Evolutionary conservation across 1,139 yeast species (phyloP), one percentile per base, ranked within the genome.

Genomic region (Debaryomyces sp.): DNA sequence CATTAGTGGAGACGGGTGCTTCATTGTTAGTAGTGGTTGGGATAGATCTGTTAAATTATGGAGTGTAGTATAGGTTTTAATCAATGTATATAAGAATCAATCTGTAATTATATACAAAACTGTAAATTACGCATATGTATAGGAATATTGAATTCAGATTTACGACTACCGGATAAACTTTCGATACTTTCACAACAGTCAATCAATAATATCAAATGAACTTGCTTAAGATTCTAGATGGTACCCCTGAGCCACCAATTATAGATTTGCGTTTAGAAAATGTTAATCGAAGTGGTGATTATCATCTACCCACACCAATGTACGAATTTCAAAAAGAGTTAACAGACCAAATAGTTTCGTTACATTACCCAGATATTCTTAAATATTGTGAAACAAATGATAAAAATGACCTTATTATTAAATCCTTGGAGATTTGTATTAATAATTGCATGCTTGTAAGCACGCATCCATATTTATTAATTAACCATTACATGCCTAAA

Each of bases 321-420:
- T 84, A 89, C 51, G 91, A 88, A 53, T 87, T 89, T 57, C 98
- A 94, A 63, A 87, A 85, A 59, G 96, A 90, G 61, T 77, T 94
- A 47, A 89, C 94, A n/a, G 96, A 92, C 68, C 96, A 91, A 63
- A 91, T 94, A 26, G 88, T 94, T 6, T 88, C 96, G 1, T 73
- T 91, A 41, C 98, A 94, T 66, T 91, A 91, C 62, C 84, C 96
- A 30, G 98, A 92, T 63, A 89, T 94, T 48, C 73, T 92, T 58
- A 86, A 90, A 67, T 90, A 87, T 65, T 91, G 90, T 61, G 96
- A 90, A 63, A 82, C 89, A 50, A 77, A 68, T 56, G 78, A 73
- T 56, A 59, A 64, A 41, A 82, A 82, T 41, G 84, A 81, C 42
- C 81, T 87, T 45, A 81, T 89, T 42, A 70, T 82, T 18, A 86